Percentiles rank a stretch among this genome's conserved stretches.
phyloP scores from a whole-genome alignment of 164 flowering plant genomes.

The Annona cherimola region DNA sequence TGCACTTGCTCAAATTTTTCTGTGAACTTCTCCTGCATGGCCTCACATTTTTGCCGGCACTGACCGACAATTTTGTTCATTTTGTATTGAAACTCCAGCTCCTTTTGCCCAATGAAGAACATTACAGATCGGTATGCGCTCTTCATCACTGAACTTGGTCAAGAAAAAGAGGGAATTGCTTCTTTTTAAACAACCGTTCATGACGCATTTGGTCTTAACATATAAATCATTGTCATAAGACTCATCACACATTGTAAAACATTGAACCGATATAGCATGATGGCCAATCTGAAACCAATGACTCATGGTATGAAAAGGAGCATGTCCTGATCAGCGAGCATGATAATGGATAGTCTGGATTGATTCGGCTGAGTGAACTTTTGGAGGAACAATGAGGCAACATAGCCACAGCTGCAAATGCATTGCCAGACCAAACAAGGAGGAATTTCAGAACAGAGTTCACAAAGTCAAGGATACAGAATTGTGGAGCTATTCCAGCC shows the following conservation, averaged over 20 bases:
- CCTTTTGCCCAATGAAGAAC: constrained; percentile 92
- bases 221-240: not conserved
- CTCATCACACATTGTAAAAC: not conserved
- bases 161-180: constrained; percentile 33
- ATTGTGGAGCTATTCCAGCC: constrained; percentile 89
- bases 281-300: not conserved
- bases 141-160: constrained; percentile 71
- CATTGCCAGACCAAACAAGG: not conserved
- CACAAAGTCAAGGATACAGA: constrained; percentile 55
- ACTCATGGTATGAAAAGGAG: not conserved
- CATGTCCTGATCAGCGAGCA: not conserved
- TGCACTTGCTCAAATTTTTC: constrained; percentile 91
- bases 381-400: not conserved
- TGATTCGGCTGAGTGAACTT: constrained; percentile 2
- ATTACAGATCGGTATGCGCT: constrained; percentile 90
- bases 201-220: not conserved
- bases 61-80: constrained; percentile 81
- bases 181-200: not conserved
- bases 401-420: not conserved
- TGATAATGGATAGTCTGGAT: not conserved
- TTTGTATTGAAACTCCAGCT: constrained; percentile 65
- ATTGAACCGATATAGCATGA: not conserved
- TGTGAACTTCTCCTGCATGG: constrained; percentile 85
- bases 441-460: not conserved
- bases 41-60: constrained; percentile 90